Percentiles rank a stretch among this genome's conserved stretches.
Evolutionary conservation across 176 grass and related monocot genomes (phyloP).

Genomic region (Pharus latifolius): DNA sequence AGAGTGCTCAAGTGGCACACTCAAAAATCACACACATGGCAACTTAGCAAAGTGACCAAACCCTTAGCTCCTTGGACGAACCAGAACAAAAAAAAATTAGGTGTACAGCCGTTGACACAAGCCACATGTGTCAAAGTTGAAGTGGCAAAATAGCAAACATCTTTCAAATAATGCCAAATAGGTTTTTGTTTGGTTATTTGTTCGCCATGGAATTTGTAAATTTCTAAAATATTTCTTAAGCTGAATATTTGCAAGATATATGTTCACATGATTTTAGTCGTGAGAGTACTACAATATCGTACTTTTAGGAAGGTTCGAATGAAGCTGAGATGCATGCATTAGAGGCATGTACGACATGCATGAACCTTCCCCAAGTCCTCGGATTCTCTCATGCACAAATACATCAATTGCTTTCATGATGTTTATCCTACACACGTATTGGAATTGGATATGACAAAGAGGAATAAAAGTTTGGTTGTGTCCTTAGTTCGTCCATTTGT

Average conservation of each 20-base stretch:
- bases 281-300: too few species aligned
- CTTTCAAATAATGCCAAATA: not conserved
- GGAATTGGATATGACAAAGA: not conserved
- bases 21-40: constrained; percentile 17
- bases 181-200: not conserved
- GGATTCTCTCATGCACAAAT: too few species aligned
- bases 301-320: too few species aligned
- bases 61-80: not conserved
- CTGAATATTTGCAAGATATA: too few species aligned
- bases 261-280: too few species aligned
- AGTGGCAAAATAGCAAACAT: constrained; percentile 23
- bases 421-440: not conserved
- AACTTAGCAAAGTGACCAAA: not conserved
- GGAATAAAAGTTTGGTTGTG: not conserved
- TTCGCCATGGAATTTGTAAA: too few species aligned
- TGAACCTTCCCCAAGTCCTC: too few species aligned
- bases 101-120: not conserved
- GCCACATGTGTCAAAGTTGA: not conserved
- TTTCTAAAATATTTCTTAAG: too few species aligned
- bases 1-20: constrained; percentile 10
- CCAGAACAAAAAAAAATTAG: constrained; percentile 10
- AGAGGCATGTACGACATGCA: too few species aligned
- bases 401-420: not conserved
- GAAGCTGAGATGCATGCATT: too few species aligned
- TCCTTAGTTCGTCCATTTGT: not conserved